Evolutionary conservation across 805 yeast genomes (phyloP), one percentile per base, ranked within the genome.

Genomic region (Candida insectalens): DNA sequence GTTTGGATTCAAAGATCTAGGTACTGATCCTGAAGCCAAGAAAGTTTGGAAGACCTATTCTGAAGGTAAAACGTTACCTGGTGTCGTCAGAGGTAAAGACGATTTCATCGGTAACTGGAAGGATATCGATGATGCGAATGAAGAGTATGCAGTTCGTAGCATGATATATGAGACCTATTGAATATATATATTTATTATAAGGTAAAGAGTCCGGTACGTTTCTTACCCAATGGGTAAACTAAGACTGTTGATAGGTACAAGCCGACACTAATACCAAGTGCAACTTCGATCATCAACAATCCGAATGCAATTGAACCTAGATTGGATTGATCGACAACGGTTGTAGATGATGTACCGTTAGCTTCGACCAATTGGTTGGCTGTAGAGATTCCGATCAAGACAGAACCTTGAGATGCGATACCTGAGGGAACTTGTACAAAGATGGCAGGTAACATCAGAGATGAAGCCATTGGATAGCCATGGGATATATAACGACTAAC

Each of bases 371-470:
- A 69, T 38, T 63, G 63, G 45, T 87, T 76, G 1, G 96, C 96
- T 27, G 74, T 69, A 21, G 64, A 60, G 12, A 89, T 67, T 36
- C 97, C 97, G 0, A 94, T 71, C 8, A 88, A 65, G 33, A 89
- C 66, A 3, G 94, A 73, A 25, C 94, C 82, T 47, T 87, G 89
- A 0, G 95, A 77, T 2, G 96, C 96, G 39, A 89, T 77, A 54
- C 96, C 96, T 1, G 89, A 78, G 3, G 97, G 97, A 29, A 89
- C 96, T 55, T 83, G 94, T 3, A 85, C 94, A 50, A 89, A 88
- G 30, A 89, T 84, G 0, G 89, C 97, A 0, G 97, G 97, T 36
- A 89, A 59, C 95, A 89, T 89, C 5, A 95, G 92, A 17, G 94
- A 80, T 18, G 88, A 94, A 0, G 97, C 96, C 62, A 89, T 73